Evolutionary conservation across 2,329 filamentous ascomycete genomes (phyloP), one percentile per base, ranked within the genome.

Genomic region (Mycosphaerella sp.): DNA sequence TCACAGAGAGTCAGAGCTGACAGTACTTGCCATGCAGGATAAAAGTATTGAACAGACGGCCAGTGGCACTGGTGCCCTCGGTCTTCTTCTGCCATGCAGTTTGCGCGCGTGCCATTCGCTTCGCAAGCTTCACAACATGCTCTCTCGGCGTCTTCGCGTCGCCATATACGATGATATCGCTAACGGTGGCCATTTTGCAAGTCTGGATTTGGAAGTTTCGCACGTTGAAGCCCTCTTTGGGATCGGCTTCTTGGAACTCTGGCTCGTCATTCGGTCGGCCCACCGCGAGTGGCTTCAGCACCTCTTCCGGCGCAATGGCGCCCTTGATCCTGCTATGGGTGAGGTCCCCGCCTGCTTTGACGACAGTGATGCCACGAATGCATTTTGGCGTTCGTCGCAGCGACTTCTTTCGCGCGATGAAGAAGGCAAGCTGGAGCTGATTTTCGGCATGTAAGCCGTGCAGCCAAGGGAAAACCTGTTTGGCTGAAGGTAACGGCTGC

Each of bases 141-240:
- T 79, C 77, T 41, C 80, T 78, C 21, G 79, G 71, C 1, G 76
- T 76, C 34, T 75, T 71, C 58, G 88, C 80, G 49, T 91, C 86
- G 10, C 89, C 89, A 66, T 98, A 98, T 1, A 98, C 80, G 36
- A 98, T 79, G 57, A 98, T 88, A 67, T 98, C 93, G 0, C 90
- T 96, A 7, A 93, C 80, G 58, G 86, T 81, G 49, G 90, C 90
- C 58, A 87, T 75, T 68, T 98, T 98, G 52, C 86, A 86, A 0
- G 87, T 80, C 69, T 98, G 93, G 35, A 97, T 97, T 62, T 97
- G 91, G 66, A 98, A 98, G 68, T 97, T 97, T 41, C 93, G 82
- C 39, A 97, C 90, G 4, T 89, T 95, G 66, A 97, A 97, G 7
- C 93, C 93, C 59, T 95, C 87, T 50, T 75, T 79, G 1, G 93